Percentiles rank a stretch among this genome's conserved stretches.
phyloP scores from a whole-genome alignment of 352 stramenopile species.

The Pythium guiyangense region DNA sequence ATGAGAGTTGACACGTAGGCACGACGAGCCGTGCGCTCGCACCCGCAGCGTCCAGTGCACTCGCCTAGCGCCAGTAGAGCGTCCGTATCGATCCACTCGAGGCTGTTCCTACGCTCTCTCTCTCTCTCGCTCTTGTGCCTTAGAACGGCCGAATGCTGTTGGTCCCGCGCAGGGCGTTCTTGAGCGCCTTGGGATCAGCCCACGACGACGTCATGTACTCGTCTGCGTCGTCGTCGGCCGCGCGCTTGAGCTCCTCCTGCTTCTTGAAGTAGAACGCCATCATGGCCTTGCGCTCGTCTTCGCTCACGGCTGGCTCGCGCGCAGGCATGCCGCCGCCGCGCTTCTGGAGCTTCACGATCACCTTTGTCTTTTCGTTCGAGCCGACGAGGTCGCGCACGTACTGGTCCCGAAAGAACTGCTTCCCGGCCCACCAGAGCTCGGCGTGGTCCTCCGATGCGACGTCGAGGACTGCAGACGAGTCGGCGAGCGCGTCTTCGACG shows the following conservation, averaged over 20 bases:
- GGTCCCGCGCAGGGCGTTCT: conserved; percentile 90
- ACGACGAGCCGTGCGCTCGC: too few species aligned
- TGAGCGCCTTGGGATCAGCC: conserved; percentile 93
- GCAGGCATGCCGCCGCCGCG: conserved; percentile 85
- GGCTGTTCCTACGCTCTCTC: not conserved
- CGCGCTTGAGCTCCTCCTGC: conserved; percentile 84
- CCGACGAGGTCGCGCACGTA: conserved; percentile 87
- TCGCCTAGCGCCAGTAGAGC: not conserved
- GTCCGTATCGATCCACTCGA: not conserved
- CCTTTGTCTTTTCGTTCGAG: conserved; percentile 95
- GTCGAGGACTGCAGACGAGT: conserved; percentile 71
- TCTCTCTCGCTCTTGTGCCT: conserved; percentile 1
- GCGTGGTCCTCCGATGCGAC: conserved; percentile 80
- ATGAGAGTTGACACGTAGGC: too few species aligned
- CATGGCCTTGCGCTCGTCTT: conserved; percentile 96
- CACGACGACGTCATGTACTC: conserved; percentile 94
- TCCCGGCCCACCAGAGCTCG: conserved; percentile 94
- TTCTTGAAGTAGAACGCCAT: conserved; percentile 95
- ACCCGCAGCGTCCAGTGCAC: too few species aligned
- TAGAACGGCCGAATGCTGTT: conserved; percentile 80
- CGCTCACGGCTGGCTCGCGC: conserved; percentile 79
- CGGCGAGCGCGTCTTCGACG: conserved; percentile 48
- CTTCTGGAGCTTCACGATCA: conserved; percentile 89
- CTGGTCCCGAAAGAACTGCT: conserved; percentile 93
- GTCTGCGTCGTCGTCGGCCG: conserved; percentile 89